phyloP scores from a whole-genome alignment of 1,284 basidiomycete genomes.

The Gymnopus androsaceus region DNA sequence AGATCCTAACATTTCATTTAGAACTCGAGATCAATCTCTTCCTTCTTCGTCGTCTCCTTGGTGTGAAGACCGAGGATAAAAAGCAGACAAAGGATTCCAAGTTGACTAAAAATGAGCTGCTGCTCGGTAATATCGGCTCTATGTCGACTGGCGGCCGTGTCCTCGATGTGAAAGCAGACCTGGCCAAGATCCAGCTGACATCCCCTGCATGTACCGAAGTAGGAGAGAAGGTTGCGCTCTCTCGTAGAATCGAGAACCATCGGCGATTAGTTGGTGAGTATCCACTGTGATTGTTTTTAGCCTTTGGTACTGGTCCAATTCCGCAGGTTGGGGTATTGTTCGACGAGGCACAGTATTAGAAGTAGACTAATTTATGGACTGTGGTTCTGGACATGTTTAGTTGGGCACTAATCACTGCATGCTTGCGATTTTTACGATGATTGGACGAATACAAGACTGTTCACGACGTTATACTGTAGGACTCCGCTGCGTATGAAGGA shows the following conservation, averaged over 20 bases:
- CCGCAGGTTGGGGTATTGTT: conserved; percentile 52
- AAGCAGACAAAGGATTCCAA: conserved; percentile 97
- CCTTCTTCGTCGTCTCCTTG: conserved; percentile 91
- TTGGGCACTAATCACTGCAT: no score
- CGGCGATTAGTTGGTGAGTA: conserved; percentile 85
- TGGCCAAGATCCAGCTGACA: conserved; percentile 90
- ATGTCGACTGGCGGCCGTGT: conserved; percentile 94
- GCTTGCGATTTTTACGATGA: no score
- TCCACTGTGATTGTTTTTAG: background rate
- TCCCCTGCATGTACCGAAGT: conserved; percentile 93
- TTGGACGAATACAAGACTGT: no score
- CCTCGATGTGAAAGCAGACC: conserved; percentile 87
- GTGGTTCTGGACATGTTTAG: background rate
- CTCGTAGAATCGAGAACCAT: conserved; percentile 94
- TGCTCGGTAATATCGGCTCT: conserved; percentile 93
- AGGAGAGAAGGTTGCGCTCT: conserved; percentile 93
- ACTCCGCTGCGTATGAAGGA: no score
- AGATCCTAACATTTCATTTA: conserved; percentile 27
- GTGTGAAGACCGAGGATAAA: conserved; percentile 98
- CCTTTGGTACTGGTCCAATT: conserved; percentile 8
- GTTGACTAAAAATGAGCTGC: conserved; percentile 89
- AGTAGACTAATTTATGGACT: conserved; percentile 40
- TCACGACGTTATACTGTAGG: background rate
- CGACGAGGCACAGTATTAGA: conserved; percentile 54
- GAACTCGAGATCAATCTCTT: conserved; percentile 91